Percentiles rank a stretch among this genome's conserved stretches.
Conservation (phyloP, 768 basidiomycete species). For the Kwoniella dejecticola region DNA sequence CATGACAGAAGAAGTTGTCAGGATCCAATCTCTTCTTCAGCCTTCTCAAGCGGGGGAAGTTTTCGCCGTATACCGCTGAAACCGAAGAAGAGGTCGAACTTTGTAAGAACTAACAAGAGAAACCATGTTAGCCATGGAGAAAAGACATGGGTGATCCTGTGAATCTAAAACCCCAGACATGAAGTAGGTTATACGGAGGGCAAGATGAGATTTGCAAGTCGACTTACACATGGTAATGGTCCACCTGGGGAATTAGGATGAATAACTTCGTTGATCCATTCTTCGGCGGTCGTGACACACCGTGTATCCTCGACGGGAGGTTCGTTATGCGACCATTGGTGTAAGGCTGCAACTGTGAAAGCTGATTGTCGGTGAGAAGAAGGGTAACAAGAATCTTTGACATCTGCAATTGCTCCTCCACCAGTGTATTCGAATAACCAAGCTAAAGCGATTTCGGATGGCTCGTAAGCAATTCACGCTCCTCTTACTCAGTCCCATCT, state of each 20-base stretch:
- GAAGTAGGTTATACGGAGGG: too few species aligned
- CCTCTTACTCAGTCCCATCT: too few species aligned
- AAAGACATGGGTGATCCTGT: background rate
- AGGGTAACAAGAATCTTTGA: conserved; percentile 70
- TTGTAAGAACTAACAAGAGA: conserved; percentile 49
- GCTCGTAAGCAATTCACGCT: too few species aligned
- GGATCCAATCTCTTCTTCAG: conserved; percentile 81
- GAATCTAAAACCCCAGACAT: too few species aligned
- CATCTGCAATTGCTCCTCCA: conserved; percentile 72
- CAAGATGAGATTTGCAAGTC: background rate
- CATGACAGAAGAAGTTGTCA: conserved; percentile 70
- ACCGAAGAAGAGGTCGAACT: conserved; percentile 41
- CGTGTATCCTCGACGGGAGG: conserved; percentile 69
- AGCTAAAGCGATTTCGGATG: conserved; percentile 59
- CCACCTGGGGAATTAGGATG: conserved; percentile 74
- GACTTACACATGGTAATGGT: conserved; percentile 77
- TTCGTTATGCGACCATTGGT: conserved; percentile 80
- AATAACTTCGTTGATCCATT: conserved; percentile 81
- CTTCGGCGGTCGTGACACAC: conserved; percentile 81
- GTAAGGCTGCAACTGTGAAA: conserved; percentile 84
- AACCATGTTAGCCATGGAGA: background rate
- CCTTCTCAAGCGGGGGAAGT: conserved; percentile 69
- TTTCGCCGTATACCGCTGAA: conserved; percentile 62
- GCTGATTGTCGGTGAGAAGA: conserved; percentile 74
- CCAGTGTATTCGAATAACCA: conserved; percentile 90